Base-by-base conservation (phyloP, 1,284 basidiomycete genomes). In the Takashimella tepidaria region DNA sequence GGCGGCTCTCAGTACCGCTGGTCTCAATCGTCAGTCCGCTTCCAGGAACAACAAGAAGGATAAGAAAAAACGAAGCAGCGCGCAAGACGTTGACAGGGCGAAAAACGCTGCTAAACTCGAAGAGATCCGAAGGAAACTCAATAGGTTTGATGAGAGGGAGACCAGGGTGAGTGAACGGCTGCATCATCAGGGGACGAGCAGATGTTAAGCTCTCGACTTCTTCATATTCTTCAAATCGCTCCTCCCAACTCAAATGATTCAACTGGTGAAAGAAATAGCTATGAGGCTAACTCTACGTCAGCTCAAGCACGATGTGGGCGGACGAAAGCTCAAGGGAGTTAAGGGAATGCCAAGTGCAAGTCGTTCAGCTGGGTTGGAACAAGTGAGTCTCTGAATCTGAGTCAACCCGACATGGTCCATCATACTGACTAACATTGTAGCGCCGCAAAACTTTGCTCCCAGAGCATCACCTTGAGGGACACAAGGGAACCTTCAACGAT, bases 91-190 rank as follows among this genome's bases (percentile, higher is more conserved):
- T 60, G 89, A 91, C 73, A 85, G 87, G 69, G 84, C 84, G 55
- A 88, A 87, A 75, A 84, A 82, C 63, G 81, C 85, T 0, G 82
- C 85, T n/a, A 89, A 84, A 70, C 82, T 97, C 47, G 83, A 84
- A 57, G 86, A 88, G 69, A 95, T 98, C 59, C 84, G 90, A 58
- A 80, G 84, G 59, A 84, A 82, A 60, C 80, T 98, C 65, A 98
- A 98, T 77, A 89, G 89, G 24, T 98, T 98, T 75, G 95, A 98
- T 72, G 81, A 86, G 64, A 88, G 90, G 63, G 87, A 92, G 67
- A 92, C 88, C 5, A 89, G 87, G 72, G 68, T 72, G 41, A 60
- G 68, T 25, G 3, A 13, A 16, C 5, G 8, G 12, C 6, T n/a
- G 11, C n/a, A n/a, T n/a, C n/a, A n/a, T n/a, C n/a, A n/a, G n/a